Evolutionary conservation across 352 stramenopile genomes (phyloP).

Genomic region (Phytophthora pini): DNA sequence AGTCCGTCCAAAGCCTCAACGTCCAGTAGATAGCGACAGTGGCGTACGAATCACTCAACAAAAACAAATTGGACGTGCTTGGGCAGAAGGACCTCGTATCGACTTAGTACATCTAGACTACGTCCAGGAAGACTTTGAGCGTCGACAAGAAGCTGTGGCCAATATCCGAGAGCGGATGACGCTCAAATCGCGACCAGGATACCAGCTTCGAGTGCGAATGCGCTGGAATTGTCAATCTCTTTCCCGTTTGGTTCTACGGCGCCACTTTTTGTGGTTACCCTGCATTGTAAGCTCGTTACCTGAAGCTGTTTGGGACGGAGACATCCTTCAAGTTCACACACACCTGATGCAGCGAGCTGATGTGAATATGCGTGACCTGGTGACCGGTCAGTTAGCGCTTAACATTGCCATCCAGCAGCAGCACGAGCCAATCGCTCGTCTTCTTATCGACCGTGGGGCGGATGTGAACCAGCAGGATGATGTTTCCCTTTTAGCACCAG

Average conservation of each 20-base stretch:
- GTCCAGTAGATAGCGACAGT: slow-evolving; percentile 29
- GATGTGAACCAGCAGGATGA: slow-evolving; percentile 75
- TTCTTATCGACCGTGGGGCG: slow-evolving; percentile 73
- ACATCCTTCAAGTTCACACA: slow-evolving; percentile 76
- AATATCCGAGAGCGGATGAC: slow-evolving; percentile 64
- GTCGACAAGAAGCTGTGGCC: slow-evolving; percentile 60
- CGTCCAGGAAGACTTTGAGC: slow-evolving; percentile 69
- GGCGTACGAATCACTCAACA: slow-evolving; percentile 54
- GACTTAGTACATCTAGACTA: slow-evolving; percentile 77
- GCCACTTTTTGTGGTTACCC: slow-evolving; percentile 74
- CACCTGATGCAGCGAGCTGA: slow-evolving; percentile 60
- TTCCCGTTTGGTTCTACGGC: slow-evolving; percentile 50
- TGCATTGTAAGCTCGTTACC: slow-evolving; percentile 66
- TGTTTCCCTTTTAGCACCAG: slow-evolving; percentile 55
- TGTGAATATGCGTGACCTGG: slow-evolving; percentile 58
- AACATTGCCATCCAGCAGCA: slow-evolving; percentile 85
- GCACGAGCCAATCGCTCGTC: slow-evolving; percentile 69
- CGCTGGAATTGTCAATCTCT: slow-evolving; percentile 62
- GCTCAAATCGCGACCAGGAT: slow-evolving; percentile 66
- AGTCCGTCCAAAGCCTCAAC: slow-evolving; percentile 32
- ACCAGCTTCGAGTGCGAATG: slow-evolving; percentile 62
- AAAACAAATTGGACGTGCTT: slow-evolving; percentile 69
- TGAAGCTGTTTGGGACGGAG: slow-evolving; percentile 77
- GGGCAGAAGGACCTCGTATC: slow-evolving; percentile 64
- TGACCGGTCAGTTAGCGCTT: slow-evolving; percentile 61